phyloP scores from a whole-genome alignment of 352 stramenopile species.

The Pythium biforme region DNA sequence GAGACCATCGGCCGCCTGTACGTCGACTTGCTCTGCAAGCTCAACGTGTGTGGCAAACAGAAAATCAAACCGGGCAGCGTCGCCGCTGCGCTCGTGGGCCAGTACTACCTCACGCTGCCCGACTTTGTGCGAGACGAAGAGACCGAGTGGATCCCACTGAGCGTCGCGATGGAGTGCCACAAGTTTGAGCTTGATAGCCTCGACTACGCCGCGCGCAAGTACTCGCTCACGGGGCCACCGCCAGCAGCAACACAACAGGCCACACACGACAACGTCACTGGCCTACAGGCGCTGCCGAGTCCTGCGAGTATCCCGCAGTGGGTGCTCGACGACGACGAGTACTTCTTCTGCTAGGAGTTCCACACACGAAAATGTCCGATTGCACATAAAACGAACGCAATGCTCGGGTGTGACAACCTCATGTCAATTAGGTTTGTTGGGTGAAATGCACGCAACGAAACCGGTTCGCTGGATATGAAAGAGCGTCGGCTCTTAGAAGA shows the following conservation, averaged over 20 bases:
- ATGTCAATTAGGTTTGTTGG: too few relatives aligned
- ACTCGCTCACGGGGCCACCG: conserved; percentile 16
- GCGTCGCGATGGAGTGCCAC: conserved; percentile 12
- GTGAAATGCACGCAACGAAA: too few relatives aligned
- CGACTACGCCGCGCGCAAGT: conserved; percentile 13
- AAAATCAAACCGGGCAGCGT: conserved; percentile 5
- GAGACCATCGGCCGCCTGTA: conserved; percentile 4
- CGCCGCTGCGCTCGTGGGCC: conserved; percentile 18
- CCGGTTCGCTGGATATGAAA: too few relatives aligned
- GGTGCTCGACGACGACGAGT: conserved; percentile 18
- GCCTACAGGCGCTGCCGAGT: too few relatives aligned
- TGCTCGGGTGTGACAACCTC: too few relatives aligned
- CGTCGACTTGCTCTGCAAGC: conserved; percentile 10
- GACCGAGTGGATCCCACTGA: conserved; percentile 26
- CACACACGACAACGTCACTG: too few relatives aligned
- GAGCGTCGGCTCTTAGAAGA: too few relatives aligned
- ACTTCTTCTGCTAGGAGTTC: conserved; percentile 10
- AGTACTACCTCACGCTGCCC: conserved; percentile 22
- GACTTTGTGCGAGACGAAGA: background rate
- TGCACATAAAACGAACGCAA: too few relatives aligned
- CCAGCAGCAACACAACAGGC: too few relatives aligned
- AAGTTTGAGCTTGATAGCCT: conserved; percentile 9
- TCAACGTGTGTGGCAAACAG: conserved; percentile 13
- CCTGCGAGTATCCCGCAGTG: conserved; percentile 2
- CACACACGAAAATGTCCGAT: too few relatives aligned